Conservation (phyloP, 192 early-diverging fungal species). For the Mortierella hygrophila region DNA sequence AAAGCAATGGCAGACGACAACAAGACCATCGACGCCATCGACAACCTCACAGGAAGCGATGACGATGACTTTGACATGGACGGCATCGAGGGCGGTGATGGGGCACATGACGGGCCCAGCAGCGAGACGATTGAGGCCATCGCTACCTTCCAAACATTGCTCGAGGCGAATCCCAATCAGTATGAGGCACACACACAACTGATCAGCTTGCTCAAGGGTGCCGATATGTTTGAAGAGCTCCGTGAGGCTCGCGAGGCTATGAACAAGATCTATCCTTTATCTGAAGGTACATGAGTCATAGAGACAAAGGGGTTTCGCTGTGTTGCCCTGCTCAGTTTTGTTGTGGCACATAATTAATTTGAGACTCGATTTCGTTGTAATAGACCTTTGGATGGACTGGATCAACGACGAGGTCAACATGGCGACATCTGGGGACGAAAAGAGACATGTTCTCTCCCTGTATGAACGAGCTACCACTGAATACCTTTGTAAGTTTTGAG, state of each 20-base stretch:
- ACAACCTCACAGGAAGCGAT: conserved; percentile 22
- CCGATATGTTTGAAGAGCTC: conserved; percentile 62
- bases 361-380: not conserved
- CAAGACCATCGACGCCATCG: conserved; percentile 18
- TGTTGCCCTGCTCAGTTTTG: not conserved
- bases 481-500: conserved; percentile 73
- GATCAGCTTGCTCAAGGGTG: conserved; percentile 56
- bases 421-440: conserved; percentile 62
- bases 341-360: not conserved
- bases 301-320: not conserved
- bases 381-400: conserved; percentile 83
- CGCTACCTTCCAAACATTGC: conserved; percentile 14
- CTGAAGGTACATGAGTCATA: conserved; percentile 63
- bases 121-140: conserved; percentile 27
- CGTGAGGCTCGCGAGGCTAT: conserved; percentile 67
- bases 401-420: conserved; percentile 72
- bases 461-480: conserved; percentile 71
- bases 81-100: not conserved
- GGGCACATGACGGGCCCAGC: not conserved
- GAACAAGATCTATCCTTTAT: conserved; percentile 69
- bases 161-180: conserved; percentile 55
- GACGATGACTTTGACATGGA: conserved; percentile 32
- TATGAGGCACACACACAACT: conserved; percentile 67
- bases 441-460: conserved; percentile 60
- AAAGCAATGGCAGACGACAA: not conserved